These are phyloP conservation scores for Ascochyta lentis DNA, from an alignment of 2,329 filamentous ascomycete species.

Conservation along the genomic window DNA sequence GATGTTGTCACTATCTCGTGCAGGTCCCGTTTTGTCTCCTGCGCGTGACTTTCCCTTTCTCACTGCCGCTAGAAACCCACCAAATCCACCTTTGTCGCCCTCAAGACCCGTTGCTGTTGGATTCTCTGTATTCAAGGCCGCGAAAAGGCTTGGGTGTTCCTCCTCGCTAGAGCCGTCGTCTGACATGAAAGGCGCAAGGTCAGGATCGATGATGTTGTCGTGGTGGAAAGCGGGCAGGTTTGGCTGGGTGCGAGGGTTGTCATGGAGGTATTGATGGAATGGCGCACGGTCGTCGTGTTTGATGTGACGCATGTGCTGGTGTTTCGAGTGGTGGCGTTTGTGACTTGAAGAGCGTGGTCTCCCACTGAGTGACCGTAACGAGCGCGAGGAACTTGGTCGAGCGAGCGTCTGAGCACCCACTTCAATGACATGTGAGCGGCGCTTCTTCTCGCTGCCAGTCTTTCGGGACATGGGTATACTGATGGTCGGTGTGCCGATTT, in stretches of 20 bases:
- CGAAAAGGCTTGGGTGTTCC: constrained; percentile 86
- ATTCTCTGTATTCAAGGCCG: constrained; percentile 71
- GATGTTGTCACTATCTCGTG: constrained; percentile 67
- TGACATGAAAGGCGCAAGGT: constrained; percentile 93
- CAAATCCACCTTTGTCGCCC: constrained; percentile 75
- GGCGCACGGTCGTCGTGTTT: constrained; percentile 86
- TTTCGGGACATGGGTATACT: constrained; percentile 70
- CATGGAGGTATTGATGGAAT: constrained; percentile 76
- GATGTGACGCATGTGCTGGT: constrained; percentile 79
- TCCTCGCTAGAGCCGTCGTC: constrained; percentile 92
- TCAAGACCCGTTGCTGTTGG: constrained; percentile 69
- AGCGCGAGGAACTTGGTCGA: constrained; percentile 92
- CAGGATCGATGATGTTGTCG: constrained; percentile 97
- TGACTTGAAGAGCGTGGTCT: constrained; percentile 80
- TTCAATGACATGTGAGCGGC: constrained; percentile 87
- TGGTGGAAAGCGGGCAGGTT: constrained; percentile 92
- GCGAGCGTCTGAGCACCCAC: constrained; percentile 78
- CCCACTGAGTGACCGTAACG: constrained; percentile 74
- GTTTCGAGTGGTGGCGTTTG: constrained; percentile 85
- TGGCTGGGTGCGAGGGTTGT: constrained; percentile 70
- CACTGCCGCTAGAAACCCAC: constrained; percentile 73
- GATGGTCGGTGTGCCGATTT: constrained; percentile 65
- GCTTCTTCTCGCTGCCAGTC: constrained; percentile 76
- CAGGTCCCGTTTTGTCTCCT: constrained; percentile 76
- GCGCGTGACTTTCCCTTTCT: constrained; percentile 76